Base-by-base conservation (phyloP, 2,329 filamentous ascomycete genomes). In the Pseudogymnoascus sp. region DNA sequence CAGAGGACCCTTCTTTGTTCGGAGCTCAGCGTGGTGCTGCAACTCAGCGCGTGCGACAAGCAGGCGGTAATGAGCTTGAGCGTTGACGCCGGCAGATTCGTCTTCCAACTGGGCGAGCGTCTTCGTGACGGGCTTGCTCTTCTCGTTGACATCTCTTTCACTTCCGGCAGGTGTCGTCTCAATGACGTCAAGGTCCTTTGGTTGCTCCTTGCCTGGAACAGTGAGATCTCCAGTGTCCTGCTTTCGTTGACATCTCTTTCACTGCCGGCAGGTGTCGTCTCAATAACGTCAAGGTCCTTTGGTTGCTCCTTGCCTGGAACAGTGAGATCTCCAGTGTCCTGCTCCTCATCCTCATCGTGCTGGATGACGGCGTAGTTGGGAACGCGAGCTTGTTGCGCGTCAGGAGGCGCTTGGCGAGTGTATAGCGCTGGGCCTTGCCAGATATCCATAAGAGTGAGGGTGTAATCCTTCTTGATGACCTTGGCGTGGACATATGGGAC, bases 281-380 rank as follows among this genome's bases (percentile, higher is more conserved):
- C 67, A 60, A 68, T 67, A 52, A 71, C 68, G 49, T 70, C 62
- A 33, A 61, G 49, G 59, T 65, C 66, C 33, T 70, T 69, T 69
- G 62, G 71, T 68, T 55, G 74, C 74, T 61, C 74, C 71, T 61
- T 43, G 74, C 69, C 26, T 75, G 73, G 59, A 67, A 68, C 58
- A 69, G 70, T 49, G 69, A 67, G 23, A 66, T 52, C 45, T 52
- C 45, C 45, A 31, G n/a, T 0, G 26, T 55, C 76, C 6, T 29
- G 26, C 1, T 83, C 81, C 0, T 82, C 76, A 1, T 83, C 81
- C 0, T 82, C 74, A 0, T 83, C 81, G 2, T 90, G 78, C 73
- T 92, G 89, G 26, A 92, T 77, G 41, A 92, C 89, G 52, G 88
- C 87, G 71, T 92, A 93, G 78, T 92, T 81, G 72, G 88, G 89